Evolutionary conservation across 441 rosid genomes (phyloP).

Genomic region (Croton setiger): DNA sequence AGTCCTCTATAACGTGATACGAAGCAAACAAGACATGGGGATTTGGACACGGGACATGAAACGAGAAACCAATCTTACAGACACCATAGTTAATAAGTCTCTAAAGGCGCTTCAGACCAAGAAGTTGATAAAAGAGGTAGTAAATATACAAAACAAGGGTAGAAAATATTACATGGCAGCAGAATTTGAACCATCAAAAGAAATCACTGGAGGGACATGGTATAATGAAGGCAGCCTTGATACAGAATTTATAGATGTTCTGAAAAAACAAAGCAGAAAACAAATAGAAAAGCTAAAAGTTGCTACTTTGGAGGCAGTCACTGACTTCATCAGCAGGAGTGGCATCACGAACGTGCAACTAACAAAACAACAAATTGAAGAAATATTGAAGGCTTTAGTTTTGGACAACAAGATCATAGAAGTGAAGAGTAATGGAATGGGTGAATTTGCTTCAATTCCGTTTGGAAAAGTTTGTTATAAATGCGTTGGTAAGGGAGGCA

Average conservation of each 20-base stretch:
- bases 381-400: slow-evolving; percentile 56
- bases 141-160: slow-evolving; percentile 52
- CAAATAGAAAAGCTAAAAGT: slow-evolving; percentile 32
- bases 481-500: slow-evolving; percentile 23
- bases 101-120: slow-evolving; percentile 42
- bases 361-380: slow-evolving; percentile 43
- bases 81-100: slow-evolving; percentile 32
- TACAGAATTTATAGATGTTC: slow-evolving; percentile 31
- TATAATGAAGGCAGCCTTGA: slow-evolving; percentile 66
- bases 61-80: slow-evolving; percentile 36
- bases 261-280: slow-evolving; percentile 38
- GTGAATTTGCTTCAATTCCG: slow-evolving; percentile 45
- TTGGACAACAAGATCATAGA: slow-evolving; percentile 59
- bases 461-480: slow-evolving; percentile 52
- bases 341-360: slow-evolving; percentile 28
- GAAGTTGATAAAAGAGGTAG: slow-evolving; percentile 57
- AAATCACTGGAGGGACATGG: slow-evolving; percentile 79
- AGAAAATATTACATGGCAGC: slow-evolving; percentile 50
- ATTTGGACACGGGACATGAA: slow-evolving; percentile 45
- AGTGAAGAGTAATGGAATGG: slow-evolving; percentile 57
- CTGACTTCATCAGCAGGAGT: slow-evolving; percentile 25
- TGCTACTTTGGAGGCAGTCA: slow-evolving; percentile 49
- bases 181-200: slow-evolving; percentile 64
- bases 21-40: slow-evolving; percentile 58
- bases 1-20: slow-evolving; percentile 37